Base-by-base conservation (phyloP, 345 rosid species). In the Triadica sebifera region DNA sequence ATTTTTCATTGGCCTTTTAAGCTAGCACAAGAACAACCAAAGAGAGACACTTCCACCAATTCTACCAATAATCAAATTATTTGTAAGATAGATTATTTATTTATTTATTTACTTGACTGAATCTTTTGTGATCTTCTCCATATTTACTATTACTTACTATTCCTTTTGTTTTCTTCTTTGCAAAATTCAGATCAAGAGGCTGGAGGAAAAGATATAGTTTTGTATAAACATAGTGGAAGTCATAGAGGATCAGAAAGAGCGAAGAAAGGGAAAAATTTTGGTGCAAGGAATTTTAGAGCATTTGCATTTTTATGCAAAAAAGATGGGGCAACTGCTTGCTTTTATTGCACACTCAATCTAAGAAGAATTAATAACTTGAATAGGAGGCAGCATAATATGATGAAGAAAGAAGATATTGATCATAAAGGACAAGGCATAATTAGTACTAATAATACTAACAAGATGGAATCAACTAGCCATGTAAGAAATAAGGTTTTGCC, bases 311-410 rank as follows among this genome's bases (percentile, higher is more conserved):
- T 85, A 58, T 87, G 96, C 77, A 78, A 87, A 83, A 82, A 73
- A 79, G 91, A 89, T 74, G 84, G 86, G 52, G 89, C 87, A 15
- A 66, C 82, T 65, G 88, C 91, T 67, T 87, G 96, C 64, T 91
- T 89, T 78, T 77, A 81, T 62, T 83, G 89, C 79, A 87, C 87
- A 34, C 37, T 88, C 17, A 70, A 77, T 77, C 79, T 88, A 69
- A 86, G 69, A 71, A 84, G 87, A 66, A 39, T 75, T 16, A 59
- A 71, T 38, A 81, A 78, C 70, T 51, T 59, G 1, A 55, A 66
- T 11, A 75, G 74, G 50, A 69, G 80, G 72, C 78, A 71, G 57
- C 76, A 69, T 39, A 76, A 71, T 83, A 84, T 85, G 80, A 84
- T 82, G 85, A 91, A 84, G 80, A 85, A 81, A 62, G 84, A 82